phyloP scores from a whole-genome alignment of 73 alveolate species.

The Paramecium octaurelia region DNA sequence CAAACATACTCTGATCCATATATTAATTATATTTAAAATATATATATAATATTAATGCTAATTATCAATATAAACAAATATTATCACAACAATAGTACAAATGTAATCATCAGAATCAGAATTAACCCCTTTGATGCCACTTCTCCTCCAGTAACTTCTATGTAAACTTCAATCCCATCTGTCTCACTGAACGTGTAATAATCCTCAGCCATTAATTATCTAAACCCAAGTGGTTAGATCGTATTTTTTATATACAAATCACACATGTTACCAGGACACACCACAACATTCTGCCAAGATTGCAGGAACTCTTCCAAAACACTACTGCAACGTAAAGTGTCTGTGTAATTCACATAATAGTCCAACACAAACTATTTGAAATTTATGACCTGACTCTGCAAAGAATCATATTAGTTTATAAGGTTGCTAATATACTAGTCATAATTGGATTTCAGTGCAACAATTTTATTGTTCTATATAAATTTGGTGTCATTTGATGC shows the following conservation, averaged over 20 bases:
- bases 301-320: neutral
- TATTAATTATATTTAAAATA: neutral
- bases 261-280: neutral
- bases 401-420: neutral
- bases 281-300: neutral
- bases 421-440: neutral
- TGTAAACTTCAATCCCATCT: neutral
- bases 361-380: neutral
- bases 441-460: neutral
- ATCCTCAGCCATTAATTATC: neutral
- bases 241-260: neutral
- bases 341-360: neutral
- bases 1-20: conserved; percentile 36
- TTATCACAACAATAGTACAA: neutral
- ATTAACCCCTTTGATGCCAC: neutral
- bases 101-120: neutral
- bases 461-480: neutral
- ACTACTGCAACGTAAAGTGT: neutral
- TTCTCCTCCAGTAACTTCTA: neutral
- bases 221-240: neutral
- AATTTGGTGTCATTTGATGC: neutral
- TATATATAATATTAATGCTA: neutral
- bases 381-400: neutral
- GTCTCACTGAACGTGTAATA: neutral
- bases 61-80: neutral